These are phyloP conservation scores for Anthoceros angustus DNA, from an alignment of 225 moss, liverwort and hornwort genomes.

Conservation along the genomic window DNA sequence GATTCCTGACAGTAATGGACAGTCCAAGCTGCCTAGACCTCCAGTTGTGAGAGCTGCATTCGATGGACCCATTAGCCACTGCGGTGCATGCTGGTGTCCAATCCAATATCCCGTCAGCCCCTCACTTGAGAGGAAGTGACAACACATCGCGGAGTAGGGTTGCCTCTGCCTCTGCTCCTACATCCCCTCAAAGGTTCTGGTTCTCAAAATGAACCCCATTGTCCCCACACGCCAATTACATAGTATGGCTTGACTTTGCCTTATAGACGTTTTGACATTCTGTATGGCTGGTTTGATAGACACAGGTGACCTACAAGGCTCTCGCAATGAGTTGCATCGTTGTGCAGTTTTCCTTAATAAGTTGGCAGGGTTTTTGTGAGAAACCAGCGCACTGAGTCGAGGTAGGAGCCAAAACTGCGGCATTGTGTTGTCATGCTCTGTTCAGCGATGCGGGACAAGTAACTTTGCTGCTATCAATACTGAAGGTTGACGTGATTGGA, in stretches of 20 bases:
- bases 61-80: neutral
- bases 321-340: too few species aligned
- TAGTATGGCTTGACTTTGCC: too few species aligned
- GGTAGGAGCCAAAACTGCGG: conserved; percentile 17
- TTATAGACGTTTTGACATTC: too few species aligned
- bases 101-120: neutral
- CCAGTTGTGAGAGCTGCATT: neutral
- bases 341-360: too few species aligned
- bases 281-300: too few species aligned
- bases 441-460: neutral
- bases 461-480: neutral
- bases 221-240: too few species aligned
- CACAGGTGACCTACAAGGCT: too few species aligned
- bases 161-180: neutral
- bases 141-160: neutral
- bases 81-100: neutral
- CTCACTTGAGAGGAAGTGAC: neutral
- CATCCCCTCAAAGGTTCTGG: neutral
- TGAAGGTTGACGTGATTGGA: conserved; percentile 72
- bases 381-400: conserved; percentile 86
- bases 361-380: too few species aligned
- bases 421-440: neutral
- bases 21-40: neutral
- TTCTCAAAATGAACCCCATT: too few species aligned
- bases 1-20: neutral